Evolutionary conservation across 2,329 filamentous ascomycete genomes (phyloP), one percentile per base, ranked within the genome.

Genomic region (Aspergillus nomiae): DNA sequence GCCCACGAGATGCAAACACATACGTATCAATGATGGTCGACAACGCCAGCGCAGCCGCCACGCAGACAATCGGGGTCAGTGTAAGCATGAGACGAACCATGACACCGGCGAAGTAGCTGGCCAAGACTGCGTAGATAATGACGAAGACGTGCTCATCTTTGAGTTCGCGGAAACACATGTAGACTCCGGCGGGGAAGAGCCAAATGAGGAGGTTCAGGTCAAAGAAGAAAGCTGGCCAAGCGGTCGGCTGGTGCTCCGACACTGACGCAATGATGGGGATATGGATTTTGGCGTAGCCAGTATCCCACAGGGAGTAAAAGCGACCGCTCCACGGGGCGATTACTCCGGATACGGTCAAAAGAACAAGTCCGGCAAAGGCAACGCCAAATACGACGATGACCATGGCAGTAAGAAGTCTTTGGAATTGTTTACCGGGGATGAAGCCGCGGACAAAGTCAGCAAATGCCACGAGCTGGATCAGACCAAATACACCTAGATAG

Each of bases 231-330:
- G 96, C 92, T 2, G 95, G 95, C 95, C 95, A 99, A 50, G 95
- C 95, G 43, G 95, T 99, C 60, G 95, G 95, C 82, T 99, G 95
- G 83, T 99, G 95, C 82, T 99, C 95, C 1, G 95, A 99, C 54
- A 99, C 95, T n/a, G 95, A 99, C 4, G 95, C 95, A 77, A 99
- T 99, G 76, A 99, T 99, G 65, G 95, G 95, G 76, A 99, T 99
- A 76, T 99, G 95, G 67, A 98, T 96, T 85, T 99, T 99, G 73
- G 95, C 95, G 76, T 99, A 99, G 72, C 92, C 91, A 7, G 95
- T 99, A 77, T 99, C 96, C 93, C 94, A 99, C 36, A 99, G 88
- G 26, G 96, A 99, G 84, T 99, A 99, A 86, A 99, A 99, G 72
- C 95, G 94, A 67, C 95, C 95, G 73, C 92, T 93, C 95, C 95